phyloP scores from a whole-genome alignment of 2,329 filamentous ascomycete genomes.

The Colletotrichum zoysiae region DNA sequence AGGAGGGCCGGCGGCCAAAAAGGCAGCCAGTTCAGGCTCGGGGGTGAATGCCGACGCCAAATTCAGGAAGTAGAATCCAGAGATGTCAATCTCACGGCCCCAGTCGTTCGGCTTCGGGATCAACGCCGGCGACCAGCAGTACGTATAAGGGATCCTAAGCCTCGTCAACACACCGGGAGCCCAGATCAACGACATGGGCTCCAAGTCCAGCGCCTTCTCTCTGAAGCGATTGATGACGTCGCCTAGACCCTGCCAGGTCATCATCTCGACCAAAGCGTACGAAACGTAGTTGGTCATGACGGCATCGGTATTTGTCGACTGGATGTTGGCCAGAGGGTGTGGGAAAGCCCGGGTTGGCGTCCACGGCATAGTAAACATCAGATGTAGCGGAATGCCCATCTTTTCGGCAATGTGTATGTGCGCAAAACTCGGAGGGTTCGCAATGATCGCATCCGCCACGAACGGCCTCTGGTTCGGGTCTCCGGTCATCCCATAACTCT shows the following conservation, averaged over 20 bases:
- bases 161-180: conserved; percentile 84
- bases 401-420: conserved; percentile 83
- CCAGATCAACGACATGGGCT: conserved; percentile 83
- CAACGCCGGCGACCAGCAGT: conserved; percentile 88
- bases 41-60: conserved; percentile 76
- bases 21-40: conserved; percentile 72
- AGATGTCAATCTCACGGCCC: conserved; percentile 77
- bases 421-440: conserved; percentile 82
- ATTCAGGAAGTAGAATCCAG: conserved; percentile 83
- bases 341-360: conserved; percentile 87
- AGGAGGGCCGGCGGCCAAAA: conserved; percentile 75
- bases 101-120: conserved; percentile 86
- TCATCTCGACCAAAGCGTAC: conserved; percentile 88
- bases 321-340: conserved; percentile 87
- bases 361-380: conserved; percentile 98
- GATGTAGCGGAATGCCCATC: conserved; percentile 79
- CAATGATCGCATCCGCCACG: conserved; percentile 85
- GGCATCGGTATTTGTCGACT: conserved; percentile 79
- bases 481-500: conserved; percentile 55
- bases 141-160: conserved; percentile 85
- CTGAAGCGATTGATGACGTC: conserved; percentile 93
- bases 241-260: conserved; percentile 93
- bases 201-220: conserved; percentile 78
- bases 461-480: conserved; percentile 71
- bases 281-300: conserved; percentile 86